Evolutionary conservation across 169 alveolate species (phyloP).

Genomic region (Plasmodium cynomolgi): DNA sequence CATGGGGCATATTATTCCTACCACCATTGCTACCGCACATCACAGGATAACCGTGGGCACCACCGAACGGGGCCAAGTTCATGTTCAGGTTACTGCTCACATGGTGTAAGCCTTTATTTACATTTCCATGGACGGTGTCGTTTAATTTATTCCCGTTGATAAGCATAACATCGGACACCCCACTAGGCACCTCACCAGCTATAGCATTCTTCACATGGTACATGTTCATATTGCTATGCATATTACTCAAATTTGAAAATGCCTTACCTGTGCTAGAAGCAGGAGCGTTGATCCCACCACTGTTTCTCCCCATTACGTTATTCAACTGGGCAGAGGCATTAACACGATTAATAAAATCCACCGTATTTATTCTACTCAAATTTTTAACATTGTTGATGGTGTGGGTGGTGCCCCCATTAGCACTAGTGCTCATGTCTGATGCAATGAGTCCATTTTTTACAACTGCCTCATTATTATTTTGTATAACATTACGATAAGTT

Average conservation of each 20-base stretch:
- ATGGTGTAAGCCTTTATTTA: background rate
- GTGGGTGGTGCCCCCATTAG: background rate
- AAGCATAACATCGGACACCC: background rate
- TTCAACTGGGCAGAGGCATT: background rate
- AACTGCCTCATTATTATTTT: slow-evolving; percentile 7
- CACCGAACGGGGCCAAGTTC: background rate
- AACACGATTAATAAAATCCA: background rate
- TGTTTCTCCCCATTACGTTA: background rate
- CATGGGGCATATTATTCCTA: background rate
- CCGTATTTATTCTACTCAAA: background rate
- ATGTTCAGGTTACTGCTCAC: background rate
- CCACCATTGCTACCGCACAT: background rate
- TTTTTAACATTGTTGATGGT: background rate
- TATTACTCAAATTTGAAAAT: background rate
- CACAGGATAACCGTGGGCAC: background rate
- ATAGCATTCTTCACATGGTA: background rate
- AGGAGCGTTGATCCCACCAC: background rate
- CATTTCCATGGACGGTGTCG: background rate
- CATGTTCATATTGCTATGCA: background rate
- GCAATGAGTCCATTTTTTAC: background rate
- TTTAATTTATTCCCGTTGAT: background rate
- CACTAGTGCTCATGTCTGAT: background rate
- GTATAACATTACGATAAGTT: background rate
- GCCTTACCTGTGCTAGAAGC: background rate
- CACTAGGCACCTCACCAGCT: background rate